These are phyloP conservation scores for Cenchrus fungigraminus DNA, from an alignment of 176 grass and related monocot genomes.

Conservation along the genomic window DNA sequence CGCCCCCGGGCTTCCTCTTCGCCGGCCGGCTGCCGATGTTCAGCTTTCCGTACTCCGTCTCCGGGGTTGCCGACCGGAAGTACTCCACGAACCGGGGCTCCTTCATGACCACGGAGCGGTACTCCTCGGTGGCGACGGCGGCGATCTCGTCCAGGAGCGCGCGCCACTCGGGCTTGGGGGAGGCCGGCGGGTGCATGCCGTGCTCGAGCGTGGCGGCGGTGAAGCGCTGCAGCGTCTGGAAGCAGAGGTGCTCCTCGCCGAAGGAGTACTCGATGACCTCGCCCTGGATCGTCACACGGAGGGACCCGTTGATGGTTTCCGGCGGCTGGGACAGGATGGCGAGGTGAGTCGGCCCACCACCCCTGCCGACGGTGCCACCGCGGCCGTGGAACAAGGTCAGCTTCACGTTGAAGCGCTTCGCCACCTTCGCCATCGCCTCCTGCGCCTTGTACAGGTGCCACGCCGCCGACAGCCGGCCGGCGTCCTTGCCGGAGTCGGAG, in stretches of 20 bases:
- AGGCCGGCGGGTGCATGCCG: conserved; percentile 76
- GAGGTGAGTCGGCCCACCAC: conserved; percentile 79
- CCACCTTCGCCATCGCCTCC: conserved; percentile 69
- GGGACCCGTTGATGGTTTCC: conserved; percentile 76
- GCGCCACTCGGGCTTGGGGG: conserved; percentile 85
- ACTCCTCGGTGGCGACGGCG: conserved; percentile 73
- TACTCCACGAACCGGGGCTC: conserved; percentile 82
- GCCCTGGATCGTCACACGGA: conserved; percentile 87
- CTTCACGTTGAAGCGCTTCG: conserved; percentile 67
- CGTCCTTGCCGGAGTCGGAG: conserved; percentile 95
- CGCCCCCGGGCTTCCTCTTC: conserved; percentile 74
- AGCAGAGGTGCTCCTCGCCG: conserved; percentile 84
- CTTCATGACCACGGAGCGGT: conserved; percentile 65
- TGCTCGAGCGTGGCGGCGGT: conserved; percentile 88
- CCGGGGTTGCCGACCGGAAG: conserved; percentile 79
- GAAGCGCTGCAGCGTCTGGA: conserved; percentile 79
- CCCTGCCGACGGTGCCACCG: conserved; percentile 81
- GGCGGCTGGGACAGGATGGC: conserved; percentile 94
- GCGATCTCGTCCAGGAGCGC: conserved; percentile 81
- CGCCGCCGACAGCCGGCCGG: conserved; percentile 77
- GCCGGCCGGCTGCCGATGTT: conserved; percentile 36
- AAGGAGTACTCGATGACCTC: conserved; percentile 90
- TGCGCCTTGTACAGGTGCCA: conserved; percentile 88
- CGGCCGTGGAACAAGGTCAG: conserved; percentile 84
- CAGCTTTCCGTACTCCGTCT: conserved; percentile 70